Conservation (phyloP, 1,139 yeast species). For the Suhomyces anneliseae region DNA sequence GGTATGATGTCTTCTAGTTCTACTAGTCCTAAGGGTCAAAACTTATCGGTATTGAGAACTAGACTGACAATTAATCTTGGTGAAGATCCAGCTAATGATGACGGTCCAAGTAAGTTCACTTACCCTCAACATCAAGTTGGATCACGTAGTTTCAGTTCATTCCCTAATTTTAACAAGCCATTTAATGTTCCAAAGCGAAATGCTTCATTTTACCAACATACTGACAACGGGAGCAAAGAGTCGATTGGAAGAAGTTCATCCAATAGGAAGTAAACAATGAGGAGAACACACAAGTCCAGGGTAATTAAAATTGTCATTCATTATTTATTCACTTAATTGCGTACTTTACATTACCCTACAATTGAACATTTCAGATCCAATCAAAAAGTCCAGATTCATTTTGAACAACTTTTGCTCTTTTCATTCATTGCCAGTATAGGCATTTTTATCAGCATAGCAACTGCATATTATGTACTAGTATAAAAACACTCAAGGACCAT, state of each 20-base stretch:
- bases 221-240: conserved; percentile 32
- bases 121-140: conserved; percentile 8
- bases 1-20: conserved; percentile 25
- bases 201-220: conserved; percentile 17
- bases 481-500: too few species aligned
- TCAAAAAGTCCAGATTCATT: too few species aligned
- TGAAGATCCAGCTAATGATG: conserved; percentile 9
- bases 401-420: too few species aligned
- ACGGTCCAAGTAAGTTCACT: background rate
- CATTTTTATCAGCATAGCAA: too few species aligned
- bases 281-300: too few species aligned
- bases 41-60: conserved; percentile 33
- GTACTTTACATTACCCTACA: too few species aligned
- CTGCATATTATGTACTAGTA: too few species aligned
- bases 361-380: too few species aligned
- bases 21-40: conserved; percentile 16
- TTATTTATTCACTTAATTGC: too few species aligned
- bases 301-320: too few species aligned
- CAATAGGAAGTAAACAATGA: background rate
- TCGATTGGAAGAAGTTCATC: conserved; percentile 23
- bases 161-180: conserved; percentile 32
- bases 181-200: conserved; percentile 34
- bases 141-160: conserved; percentile 22
- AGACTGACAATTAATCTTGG: conserved; percentile 42
- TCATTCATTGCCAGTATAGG: too few species aligned